These are phyloP conservation scores for Antrodiella citrinella DNA, from an alignment of 768 basidiomycete genomes.

Conservation along the genomic window DNA sequence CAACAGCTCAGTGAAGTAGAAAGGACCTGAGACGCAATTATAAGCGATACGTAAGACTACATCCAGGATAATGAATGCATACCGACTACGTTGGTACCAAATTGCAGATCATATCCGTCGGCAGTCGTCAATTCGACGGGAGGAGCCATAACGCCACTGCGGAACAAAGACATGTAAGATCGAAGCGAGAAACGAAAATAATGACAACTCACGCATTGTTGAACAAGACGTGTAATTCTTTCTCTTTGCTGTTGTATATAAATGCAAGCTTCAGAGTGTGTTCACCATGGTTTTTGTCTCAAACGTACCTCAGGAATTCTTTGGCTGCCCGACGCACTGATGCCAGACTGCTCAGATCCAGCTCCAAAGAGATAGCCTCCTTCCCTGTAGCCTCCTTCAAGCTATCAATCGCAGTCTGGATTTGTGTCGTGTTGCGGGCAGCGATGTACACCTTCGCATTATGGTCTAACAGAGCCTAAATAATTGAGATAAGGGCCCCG, in stretches of 20 bases:
- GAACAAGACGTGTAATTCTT: conserved; percentile 38
- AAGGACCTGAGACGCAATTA: conserved; percentile 36
- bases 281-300: neutral
- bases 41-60: neutral
- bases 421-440: conserved; percentile 36
- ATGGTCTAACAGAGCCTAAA: conserved; percentile 43
- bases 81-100: conserved; percentile 32
- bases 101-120: conserved; percentile 34
- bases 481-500: neutral
- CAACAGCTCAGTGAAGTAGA: conserved; percentile 45
- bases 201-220: conserved; percentile 41
- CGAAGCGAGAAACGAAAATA: neutral
- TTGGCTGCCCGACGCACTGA: conserved; percentile 31
- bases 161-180: neutral
- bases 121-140: conserved; percentile 25
- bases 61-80: neutral
- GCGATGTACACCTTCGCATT: conserved; percentile 66
- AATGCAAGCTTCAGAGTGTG: neutral
- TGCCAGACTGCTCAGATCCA: conserved; percentile 34
- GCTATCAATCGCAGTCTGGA: conserved; percentile 41
- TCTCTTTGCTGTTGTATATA: conserved; percentile 35
- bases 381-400: conserved; percentile 38
- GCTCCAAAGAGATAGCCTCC: conserved; percentile 33
- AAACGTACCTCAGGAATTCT: conserved; percentile 22
- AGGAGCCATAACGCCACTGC: conserved; percentile 25